phyloP scores from a whole-genome alignment of 2,329 filamentous ascomycete genomes.

The Exophiala sp. region DNA sequence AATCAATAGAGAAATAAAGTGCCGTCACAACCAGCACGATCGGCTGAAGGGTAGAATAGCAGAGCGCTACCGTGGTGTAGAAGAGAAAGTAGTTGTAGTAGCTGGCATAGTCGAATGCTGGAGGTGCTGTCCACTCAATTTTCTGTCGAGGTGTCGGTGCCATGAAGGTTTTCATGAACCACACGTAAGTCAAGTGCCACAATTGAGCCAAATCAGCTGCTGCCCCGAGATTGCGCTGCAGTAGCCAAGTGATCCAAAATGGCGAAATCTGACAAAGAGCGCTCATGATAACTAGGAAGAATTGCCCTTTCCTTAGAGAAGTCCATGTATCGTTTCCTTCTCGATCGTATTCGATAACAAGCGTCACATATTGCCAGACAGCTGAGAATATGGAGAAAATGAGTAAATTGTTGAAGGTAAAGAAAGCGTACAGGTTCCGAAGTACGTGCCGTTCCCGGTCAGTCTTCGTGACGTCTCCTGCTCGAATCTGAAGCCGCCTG shows the following conservation, averaged over 20 bases:
- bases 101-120: conserved; percentile 87
- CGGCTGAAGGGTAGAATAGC: conserved; percentile 80
- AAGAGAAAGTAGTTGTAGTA: conserved; percentile 99
- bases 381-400: conserved; percentile 91
- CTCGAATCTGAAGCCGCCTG: conserved; percentile 75
- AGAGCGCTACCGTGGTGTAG: conserved; percentile 84
- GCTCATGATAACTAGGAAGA: conserved; percentile 64
- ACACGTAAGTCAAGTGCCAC: conserved; percentile 78
- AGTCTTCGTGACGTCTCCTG: conserved; percentile 88
- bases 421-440: conserved; percentile 88
- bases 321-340: conserved; percentile 62
- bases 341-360: conserved; percentile 59
- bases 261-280: conserved; percentile 77
- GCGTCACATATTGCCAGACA: conserved; percentile 68
- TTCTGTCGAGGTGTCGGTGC: conserved; percentile 84
- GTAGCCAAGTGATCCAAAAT: conserved; percentile 91
- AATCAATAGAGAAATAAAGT: conserved; percentile 83
- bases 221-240: conserved; percentile 89
- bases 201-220: conserved; percentile 91
- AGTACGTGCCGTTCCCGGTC: conserved; percentile 88
- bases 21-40: conserved; percentile 81
- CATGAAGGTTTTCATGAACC: conserved; percentile 77
- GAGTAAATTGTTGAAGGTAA: conserved; percentile 94
- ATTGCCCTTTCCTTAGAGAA: conserved; percentile 62
- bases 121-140: conserved; percentile 89